Evolutionary conservation across 2,329 filamentous ascomycete genomes (phyloP), one percentile per base, ranked within the genome.

Genomic region (Aspergillus cejpii): DNA sequence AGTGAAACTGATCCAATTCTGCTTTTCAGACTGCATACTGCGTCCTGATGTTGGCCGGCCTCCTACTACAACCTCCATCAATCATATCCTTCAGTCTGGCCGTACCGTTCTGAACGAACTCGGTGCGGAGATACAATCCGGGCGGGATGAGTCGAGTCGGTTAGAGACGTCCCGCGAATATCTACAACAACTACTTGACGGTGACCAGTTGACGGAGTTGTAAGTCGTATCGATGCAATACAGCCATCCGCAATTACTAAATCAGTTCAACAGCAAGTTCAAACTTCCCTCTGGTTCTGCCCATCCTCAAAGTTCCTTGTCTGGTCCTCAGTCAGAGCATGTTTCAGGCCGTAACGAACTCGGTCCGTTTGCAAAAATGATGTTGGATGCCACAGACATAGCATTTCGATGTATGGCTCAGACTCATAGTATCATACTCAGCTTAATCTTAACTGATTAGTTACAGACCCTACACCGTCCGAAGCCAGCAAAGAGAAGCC

Each of bases 101-200:
- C 70, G 74, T 49, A 72, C 71, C 54, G 71, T 75, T 29, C 64
- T 90, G 55, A 80, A 84, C 53, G 77, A 76, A 37, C 70, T 96
- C 38, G 89, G 92, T 60, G 73, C 74, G 52, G 86, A 91, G 62
- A 81, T 83, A 47, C 68, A 73, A 31, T 76, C 78, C 38, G 75
- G 77, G 34, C 74, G 75, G 23, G 60, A 63, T 37, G 63, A 67
- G 37, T 83, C 85, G 15, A 78, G 79, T 60, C 78, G 80, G 51
- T 71, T 90, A 37, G 83, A 86, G 55, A 80, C 83, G 55, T 84
- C 82, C 8, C 74, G 90, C 37, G 77, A 84, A 55, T 83, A 91
- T 62, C 74, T 96, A 23, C 79, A 87, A 45, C 80, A 83, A 51
- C 76, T 94, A 31, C 67, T 96, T 44, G 81, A 82, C 59, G 77